Evolutionary conservation across 1,284 basidiomycete species (phyloP), one percentile per base, ranked within the genome.

Genomic region (Takashimella tepidaria): DNA sequence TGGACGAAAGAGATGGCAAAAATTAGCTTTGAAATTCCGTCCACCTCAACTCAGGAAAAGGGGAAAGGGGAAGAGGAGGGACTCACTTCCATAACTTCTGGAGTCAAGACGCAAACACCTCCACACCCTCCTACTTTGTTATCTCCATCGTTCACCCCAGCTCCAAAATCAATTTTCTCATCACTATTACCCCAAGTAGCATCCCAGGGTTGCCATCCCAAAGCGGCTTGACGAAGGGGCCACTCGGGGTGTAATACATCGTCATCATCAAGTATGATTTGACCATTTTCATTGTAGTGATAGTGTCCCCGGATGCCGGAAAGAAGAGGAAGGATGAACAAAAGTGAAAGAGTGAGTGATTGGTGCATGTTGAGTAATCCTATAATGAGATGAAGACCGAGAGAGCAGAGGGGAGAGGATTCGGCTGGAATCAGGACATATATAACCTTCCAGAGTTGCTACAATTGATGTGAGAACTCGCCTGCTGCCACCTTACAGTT

Each of bases 21-120:
- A n/a, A n/a, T n/a, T n/a, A n/a, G n/a, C n/a, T n/a, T n/a, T n/a
- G n/a, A n/a, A n/a, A n/a, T n/a, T n/a, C n/a, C n/a, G n/a, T n/a
- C n/a, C n/a, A n/a, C n/a, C n/a, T n/a, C n/a, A n/a, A n/a, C n/a
- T n/a, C n/a, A n/a, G n/a, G n/a, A n/a, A n/a, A n/a, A n/a, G n/a
- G n/a, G n/a, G n/a, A n/a, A n/a, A n/a, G 31, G 31, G 8, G 31
- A 16, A 37, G 31, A 37, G 8, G 31, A 37, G 31, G 8, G 37
- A 49, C 53, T 23, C 22, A 58, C 57, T 48, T 59, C 57, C 50
- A 56, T 59, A 22, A 56, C 47, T 41, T 59, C 57, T 3, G 57
- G 57, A 5, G 57, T 56, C 13, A 52, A 22, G 10, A 59, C 57
- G 31, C 57, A 59, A 20, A 59, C 57, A 5, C 57, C 57, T 13